These are phyloP conservation scores for Globisporangium irregulare DNA, from an alignment of 352 stramenopile species.

Conservation along the genomic window DNA sequence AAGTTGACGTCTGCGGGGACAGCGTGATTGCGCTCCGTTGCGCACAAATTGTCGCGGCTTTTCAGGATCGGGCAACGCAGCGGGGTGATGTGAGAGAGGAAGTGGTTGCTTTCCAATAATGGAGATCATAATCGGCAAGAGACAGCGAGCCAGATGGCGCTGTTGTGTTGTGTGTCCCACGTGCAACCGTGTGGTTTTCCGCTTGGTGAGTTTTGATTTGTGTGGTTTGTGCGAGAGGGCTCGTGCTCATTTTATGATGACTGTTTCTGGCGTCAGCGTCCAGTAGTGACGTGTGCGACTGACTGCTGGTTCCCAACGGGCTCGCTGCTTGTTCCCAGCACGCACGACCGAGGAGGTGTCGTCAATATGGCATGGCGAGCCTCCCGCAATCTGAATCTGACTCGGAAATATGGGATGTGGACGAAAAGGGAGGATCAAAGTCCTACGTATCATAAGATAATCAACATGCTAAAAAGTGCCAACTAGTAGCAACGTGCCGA, in stretches of 20 bases:
- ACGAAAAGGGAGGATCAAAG: background rate
- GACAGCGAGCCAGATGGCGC: background rate
- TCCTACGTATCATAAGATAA: background rate
- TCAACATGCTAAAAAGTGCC: background rate
- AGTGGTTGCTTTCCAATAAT: background rate
- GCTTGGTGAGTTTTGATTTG: background rate
- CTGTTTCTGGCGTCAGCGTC: background rate
- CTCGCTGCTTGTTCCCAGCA: background rate
- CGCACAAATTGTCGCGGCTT: background rate
- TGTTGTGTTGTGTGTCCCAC: background rate
- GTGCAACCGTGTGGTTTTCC: background rate
- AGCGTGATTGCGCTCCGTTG: background rate
- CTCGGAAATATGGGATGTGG: background rate
- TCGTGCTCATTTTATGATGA: background rate
- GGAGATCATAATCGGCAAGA: background rate
- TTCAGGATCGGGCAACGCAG: background rate
- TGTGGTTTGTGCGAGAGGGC: background rate
- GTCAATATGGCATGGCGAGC: background rate
- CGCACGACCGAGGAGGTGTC: background rate
- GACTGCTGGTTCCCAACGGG: background rate
- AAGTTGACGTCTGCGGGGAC: background rate
- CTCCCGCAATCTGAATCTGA: background rate
- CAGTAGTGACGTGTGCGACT: background rate
- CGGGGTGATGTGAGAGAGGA: background rate
- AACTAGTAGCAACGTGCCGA: background rate